Evolutionary conservation across 768 basidiomycete species (phyloP).

Genomic region (Pilatotrama ljubarskyi): DNA sequence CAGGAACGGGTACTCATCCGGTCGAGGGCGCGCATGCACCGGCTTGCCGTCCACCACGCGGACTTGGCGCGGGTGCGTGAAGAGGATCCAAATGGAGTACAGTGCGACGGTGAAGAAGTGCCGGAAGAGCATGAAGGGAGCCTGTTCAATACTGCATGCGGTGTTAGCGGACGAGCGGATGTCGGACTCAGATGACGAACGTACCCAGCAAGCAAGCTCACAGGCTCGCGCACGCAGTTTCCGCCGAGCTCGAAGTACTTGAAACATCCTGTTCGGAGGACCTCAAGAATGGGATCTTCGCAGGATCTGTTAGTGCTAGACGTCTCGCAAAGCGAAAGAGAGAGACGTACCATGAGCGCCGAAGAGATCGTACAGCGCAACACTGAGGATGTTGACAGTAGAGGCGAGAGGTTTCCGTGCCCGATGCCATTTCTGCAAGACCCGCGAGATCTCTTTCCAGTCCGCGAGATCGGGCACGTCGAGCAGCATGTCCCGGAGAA

Average conservation of each 20-base stretch:
- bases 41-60: constrained; percentile 40
- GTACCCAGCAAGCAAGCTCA: constrained; percentile 86
- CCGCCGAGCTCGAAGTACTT: constrained; percentile 97
- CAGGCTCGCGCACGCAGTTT: constrained; percentile 83
- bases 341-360: constrained; percentile 79
- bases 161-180: background rate
- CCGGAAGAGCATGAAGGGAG: constrained; percentile 75
- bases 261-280: constrained; percentile 86
- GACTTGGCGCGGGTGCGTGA: constrained; percentile 57
- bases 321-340: background rate
- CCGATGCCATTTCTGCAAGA: constrained; percentile 83
- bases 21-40: constrained; percentile 40
- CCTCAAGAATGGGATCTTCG: constrained; percentile 58
- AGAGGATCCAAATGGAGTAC: constrained; percentile 90
- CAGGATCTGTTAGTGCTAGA: constrained; percentile 1
- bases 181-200: constrained; percentile 26
- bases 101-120: constrained; percentile 97
- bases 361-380: constrained; percentile 94
- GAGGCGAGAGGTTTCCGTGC: constrained; percentile 76
- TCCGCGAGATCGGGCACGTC: constrained; percentile 43
- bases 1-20: constrained; percentile 70
- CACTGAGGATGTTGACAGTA: constrained; percentile 89
- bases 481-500: constrained; percentile 63
- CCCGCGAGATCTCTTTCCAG: constrained; percentile 50
- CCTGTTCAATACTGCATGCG: constrained; percentile 64